These are phyloP conservation scores for Panicum miliaceum DNA, from an alignment of 176 grass and related monocot species.

Conservation along the genomic window DNA sequence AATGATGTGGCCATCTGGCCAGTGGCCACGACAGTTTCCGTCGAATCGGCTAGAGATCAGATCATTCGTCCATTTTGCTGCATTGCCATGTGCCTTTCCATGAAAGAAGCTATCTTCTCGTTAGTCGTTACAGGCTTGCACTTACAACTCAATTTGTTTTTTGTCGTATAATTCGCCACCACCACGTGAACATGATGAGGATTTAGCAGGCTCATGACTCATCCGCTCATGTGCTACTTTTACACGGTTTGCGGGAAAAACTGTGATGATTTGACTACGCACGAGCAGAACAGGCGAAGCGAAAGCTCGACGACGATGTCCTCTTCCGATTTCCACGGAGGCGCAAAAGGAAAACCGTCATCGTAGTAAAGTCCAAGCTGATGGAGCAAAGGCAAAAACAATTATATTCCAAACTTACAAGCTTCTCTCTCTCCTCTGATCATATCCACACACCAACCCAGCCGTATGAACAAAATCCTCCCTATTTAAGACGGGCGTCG, in stretches of 20 bases:
- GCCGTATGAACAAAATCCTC: conserved; percentile 22
- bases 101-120: not conserved
- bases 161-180: not conserved
- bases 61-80: not conserved
- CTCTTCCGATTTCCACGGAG: conserved; percentile 21
- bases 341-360: not conserved
- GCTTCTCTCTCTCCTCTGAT: conserved; percentile 25
- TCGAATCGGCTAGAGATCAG: not conserved
- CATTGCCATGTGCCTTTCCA: not conserved
- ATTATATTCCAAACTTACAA: conserved; percentile 26
- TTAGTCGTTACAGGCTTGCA: too few relatives aligned
- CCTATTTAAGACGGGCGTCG: conserved; percentile 35
- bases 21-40: not conserved
- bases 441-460: conserved; percentile 30
- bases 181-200: not conserved
- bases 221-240: not conserved
- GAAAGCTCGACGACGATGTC: not conserved
- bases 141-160: not conserved
- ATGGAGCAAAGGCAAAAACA: not conserved
- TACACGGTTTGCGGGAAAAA: not conserved
- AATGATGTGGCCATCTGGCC: not conserved
- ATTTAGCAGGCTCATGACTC: not conserved
- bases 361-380: not conserved
- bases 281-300: not conserved
- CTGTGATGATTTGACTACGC: not conserved